Evolutionary conservation across 2,329 filamentous ascomycete genomes (phyloP).

Genomic region (Catunica adiposa): DNA sequence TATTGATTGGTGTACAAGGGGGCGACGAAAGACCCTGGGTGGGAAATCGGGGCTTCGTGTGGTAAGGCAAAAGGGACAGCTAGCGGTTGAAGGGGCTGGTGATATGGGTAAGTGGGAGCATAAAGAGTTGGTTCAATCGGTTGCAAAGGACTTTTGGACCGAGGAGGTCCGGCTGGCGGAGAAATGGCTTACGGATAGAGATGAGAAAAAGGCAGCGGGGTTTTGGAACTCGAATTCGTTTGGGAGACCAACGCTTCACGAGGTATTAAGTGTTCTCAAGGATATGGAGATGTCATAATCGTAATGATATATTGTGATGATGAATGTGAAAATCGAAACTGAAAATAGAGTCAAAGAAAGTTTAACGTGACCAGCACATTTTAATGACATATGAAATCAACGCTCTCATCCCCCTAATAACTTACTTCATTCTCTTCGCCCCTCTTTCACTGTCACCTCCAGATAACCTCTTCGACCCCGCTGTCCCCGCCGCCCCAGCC

Average conservation of each 20-base stretch:
- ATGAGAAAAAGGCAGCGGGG: constrained; percentile 23
- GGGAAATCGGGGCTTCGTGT: constrained; percentile 21
- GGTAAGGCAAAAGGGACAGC: constrained; percentile 28
- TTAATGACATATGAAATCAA: too few species aligned
- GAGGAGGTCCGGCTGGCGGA: constrained; percentile 32
- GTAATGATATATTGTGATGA: too few species aligned
- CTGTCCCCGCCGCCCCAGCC: constrained; percentile 13
- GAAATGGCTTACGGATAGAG: constrained; percentile 28
- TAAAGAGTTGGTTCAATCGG: constrained; percentile 16
- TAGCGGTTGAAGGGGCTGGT: constrained; percentile 23
- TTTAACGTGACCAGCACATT: too few species aligned
- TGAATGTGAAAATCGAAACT: too few species aligned
- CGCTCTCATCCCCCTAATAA: too few species aligned
- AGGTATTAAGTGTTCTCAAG: constrained; percentile 26
- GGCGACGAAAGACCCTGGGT: constrained; percentile 29
- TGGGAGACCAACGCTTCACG: constrained; percentile 28
- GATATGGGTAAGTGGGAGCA: constrained; percentile 19
- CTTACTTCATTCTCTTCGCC: constrained; percentile 26
- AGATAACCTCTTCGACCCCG: constrained; percentile 21
- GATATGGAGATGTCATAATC: too few species aligned
- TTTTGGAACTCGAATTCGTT: constrained; percentile 36
- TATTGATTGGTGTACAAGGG: constrained; percentile 36
- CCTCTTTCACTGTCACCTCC: constrained; percentile 18
- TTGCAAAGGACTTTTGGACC: constrained; percentile 32
- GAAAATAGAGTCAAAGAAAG: too few species aligned